These are phyloP conservation scores for Staphylotrichum tortipilum DNA, from an alignment of 495 filamentous ascomycete species.

Conservation along the genomic window DNA sequence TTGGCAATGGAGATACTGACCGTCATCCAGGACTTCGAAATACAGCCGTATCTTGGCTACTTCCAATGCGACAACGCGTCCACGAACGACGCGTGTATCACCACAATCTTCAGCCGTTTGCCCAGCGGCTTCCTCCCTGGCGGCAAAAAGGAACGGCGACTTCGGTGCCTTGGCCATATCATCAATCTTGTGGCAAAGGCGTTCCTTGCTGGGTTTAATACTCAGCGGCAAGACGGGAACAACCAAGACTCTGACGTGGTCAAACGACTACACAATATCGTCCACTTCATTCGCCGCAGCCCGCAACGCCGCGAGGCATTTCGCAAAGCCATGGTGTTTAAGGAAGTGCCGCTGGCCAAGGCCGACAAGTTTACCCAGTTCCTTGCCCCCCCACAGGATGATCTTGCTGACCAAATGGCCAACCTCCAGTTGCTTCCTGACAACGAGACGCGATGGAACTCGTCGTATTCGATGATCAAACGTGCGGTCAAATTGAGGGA, in stretches of 20 bases:
- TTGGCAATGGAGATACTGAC: no score
- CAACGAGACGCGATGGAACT: not conserved
- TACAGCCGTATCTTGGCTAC: not conserved
- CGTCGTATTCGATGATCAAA: not conserved
- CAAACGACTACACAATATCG: not conserved
- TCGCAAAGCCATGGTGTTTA: no score
- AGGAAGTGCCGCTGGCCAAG: no score
- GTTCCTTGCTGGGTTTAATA: not conserved
- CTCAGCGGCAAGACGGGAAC: not conserved
- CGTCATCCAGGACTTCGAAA: not conserved
- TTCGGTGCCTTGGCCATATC: not conserved
- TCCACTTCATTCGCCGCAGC: not conserved
- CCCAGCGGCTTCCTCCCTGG: no score
- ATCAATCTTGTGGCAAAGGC: not conserved
- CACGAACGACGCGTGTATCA: not conserved
- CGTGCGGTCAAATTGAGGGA: not conserved
- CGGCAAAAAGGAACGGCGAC: not conserved
- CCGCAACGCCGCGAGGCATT: not conserved
- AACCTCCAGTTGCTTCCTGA: not conserved
- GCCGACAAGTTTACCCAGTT: no score
- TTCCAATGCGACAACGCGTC: not conserved
- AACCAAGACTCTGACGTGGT: no score
- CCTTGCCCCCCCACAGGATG: no score
- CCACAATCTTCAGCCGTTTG: not conserved
- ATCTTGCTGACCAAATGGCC: no score